These are phyloP conservation scores for Colletotrichum sp. DNA, from an alignment of 2,329 filamentous ascomycete species.

Conservation along the genomic window DNA sequence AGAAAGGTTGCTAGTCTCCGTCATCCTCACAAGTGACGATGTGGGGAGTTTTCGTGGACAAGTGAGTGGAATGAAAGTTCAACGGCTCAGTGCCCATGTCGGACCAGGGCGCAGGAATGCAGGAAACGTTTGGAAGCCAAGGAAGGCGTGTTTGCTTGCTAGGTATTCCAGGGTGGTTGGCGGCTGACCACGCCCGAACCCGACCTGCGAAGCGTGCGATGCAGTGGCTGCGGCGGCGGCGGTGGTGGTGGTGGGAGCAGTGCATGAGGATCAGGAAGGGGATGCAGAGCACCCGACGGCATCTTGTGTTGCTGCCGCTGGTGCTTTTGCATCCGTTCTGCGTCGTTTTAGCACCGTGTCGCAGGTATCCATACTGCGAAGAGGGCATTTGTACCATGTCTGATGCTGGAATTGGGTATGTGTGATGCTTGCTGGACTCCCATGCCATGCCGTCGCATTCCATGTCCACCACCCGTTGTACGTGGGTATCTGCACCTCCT, in stretches of 20 bases:
- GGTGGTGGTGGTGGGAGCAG: not conserved
- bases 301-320: not conserved
- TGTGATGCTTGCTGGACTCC: not conserved
- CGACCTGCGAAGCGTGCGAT: not conserved
- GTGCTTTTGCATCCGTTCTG: not conserved
- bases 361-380: not conserved
- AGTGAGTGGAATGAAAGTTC: not conserved
- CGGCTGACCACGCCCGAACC: not conserved
- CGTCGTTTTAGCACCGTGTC: not conserved
- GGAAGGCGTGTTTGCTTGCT: slow-evolving; percentile 7
- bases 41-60: not conserved
- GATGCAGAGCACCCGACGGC: not conserved
- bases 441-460: not conserved
- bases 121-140: slow-evolving; percentile 3
- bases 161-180: not conserved
- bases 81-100: slow-evolving; percentile 6
- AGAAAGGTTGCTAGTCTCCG: not conserved
- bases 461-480: not conserved
- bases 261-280: not conserved
- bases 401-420: not conserved
- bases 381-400: not conserved
- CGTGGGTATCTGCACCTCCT: not conserved
- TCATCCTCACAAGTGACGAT: not conserved
- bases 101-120: not conserved
- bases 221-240: not conserved